Evolutionary conservation across 2,329 filamentous ascomycete genomes (phyloP).

Genomic region (Botrytis hyacinthi): DNA sequence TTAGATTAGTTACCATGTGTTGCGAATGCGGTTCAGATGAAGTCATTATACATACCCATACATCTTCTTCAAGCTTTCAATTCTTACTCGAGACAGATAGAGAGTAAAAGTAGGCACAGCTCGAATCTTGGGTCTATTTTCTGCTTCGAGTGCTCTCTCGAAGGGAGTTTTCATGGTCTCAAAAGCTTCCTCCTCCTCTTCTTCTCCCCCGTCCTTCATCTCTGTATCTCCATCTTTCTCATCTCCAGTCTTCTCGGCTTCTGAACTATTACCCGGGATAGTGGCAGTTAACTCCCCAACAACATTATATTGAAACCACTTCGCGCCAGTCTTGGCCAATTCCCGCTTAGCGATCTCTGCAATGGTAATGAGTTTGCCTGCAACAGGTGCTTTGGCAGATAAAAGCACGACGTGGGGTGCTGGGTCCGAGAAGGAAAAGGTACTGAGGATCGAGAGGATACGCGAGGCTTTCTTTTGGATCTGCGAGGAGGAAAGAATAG

Average conservation of each 20-base stretch:
- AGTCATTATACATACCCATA: slow-evolving; percentile 33
- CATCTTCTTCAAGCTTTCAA: slow-evolving; percentile 54
- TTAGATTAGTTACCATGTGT: background rate
- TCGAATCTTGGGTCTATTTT: slow-evolving; percentile 46
- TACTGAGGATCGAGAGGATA: slow-evolving; percentile 33
- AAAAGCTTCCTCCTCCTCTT: slow-evolving; percentile 45
- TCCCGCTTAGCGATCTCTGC: slow-evolving; percentile 63
- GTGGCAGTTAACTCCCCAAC: slow-evolving; percentile 29
- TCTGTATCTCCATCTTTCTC: slow-evolving; percentile 30
- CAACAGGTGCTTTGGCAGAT: slow-evolving; percentile 41
- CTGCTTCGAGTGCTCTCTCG: slow-evolving; percentile 49
- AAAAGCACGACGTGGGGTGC: slow-evolving; percentile 44
- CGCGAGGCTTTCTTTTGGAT: slow-evolving; percentile 45
- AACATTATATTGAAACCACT: slow-evolving; percentile 43
- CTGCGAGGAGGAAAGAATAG: slow-evolving; percentile 58
- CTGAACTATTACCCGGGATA: slow-evolving; percentile 39
- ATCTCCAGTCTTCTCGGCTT: slow-evolving; percentile 40
- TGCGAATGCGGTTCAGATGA: background rate
- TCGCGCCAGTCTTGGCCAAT: slow-evolving; percentile 46
- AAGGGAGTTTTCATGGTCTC: slow-evolving; percentile 58
- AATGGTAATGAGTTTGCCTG: slow-evolving; percentile 66
- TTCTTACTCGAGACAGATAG: slow-evolving; percentile 53
- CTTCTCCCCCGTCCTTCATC: slow-evolving; percentile 17
- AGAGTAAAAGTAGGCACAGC: slow-evolving; percentile 57
- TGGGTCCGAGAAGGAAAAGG: slow-evolving; percentile 25